Evolutionary conservation across 768 basidiomycete species (phyloP), one percentile per base, ranked within the genome.

Genomic region (Lactifluus rugatus): DNA sequence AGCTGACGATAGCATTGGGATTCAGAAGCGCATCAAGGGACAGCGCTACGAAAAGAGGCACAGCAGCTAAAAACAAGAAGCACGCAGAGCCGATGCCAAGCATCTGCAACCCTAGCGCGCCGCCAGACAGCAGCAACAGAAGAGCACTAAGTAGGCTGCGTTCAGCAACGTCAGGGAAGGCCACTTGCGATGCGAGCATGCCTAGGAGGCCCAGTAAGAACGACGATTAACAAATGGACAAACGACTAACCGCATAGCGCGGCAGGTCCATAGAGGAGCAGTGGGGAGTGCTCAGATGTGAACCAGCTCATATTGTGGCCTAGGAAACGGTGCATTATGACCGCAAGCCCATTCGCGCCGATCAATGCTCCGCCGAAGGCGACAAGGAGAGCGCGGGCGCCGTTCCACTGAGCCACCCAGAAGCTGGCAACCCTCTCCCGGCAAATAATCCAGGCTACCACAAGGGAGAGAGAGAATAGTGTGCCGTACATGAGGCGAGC

Each of bases 241-340:
- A 52, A 41, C 45, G 19, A 71, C 80, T 32, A 62, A 86, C 91
- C 91, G 14, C 87, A 72, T 14, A 91, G 66, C 0, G 83, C 81
- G 2, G 89, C 78, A 14, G 90, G 88, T 2, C 78, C 87, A 66
- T 90, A 98, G 21, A 96, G 70, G 21, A 77, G 66, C 9, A 94
- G 62, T 11, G 81, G 73, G 10, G 78, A 76, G 63, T 83, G 78
- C 60, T 89, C 89, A 42, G 76, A 79, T 16, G 79, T 75, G 70
- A 90, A 96, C 93, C 93, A 97, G 65, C 87, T 88, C 81, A 95
- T 80, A 0, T 81, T 77, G 69, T 81, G 85, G 8, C 80, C 76
- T 21, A 92, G 68, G 0, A 81, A 78, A 5, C 69, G 67, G 26
- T 71, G 69, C 83, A 95, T 86, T 13, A 89, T 57, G 2, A 82